Evolutionary conservation across 1,139 yeast genomes (phyloP).

Genomic region (Tardiomyces blankii): DNA sequence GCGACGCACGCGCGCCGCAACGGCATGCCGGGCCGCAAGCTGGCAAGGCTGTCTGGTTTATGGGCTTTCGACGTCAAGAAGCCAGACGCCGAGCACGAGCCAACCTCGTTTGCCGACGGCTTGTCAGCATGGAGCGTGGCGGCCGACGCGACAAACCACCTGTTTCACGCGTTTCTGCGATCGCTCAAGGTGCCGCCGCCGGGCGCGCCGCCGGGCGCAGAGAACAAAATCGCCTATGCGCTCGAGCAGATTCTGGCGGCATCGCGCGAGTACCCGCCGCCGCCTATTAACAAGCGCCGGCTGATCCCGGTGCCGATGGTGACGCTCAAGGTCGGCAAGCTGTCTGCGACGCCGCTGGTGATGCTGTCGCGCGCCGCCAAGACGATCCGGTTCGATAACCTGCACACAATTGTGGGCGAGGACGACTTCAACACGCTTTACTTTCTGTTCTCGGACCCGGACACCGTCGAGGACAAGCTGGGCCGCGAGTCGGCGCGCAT

Average conservation of each 20-base stretch:
- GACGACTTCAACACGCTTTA: constrained; percentile 73
- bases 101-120: constrained; percentile 52
- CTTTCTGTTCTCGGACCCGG: constrained; percentile 55
- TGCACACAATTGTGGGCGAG: constrained; percentile 56
- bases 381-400: constrained; percentile 57
- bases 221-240: constrained; percentile 10
- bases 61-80: constrained; percentile 65
- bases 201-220: constrained; percentile 2
- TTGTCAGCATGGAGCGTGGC: constrained; percentile 58
- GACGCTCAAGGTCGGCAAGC: constrained; percentile 49
- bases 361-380: constrained; percentile 51
- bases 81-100: constrained; percentile 17
- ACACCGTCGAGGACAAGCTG: constrained; percentile 49
- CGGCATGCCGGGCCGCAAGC: constrained; percentile 67
- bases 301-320: constrained; percentile 56
- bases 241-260: constrained; percentile 39
- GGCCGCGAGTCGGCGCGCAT: constrained; percentile 68
- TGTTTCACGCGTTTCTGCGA: constrained; percentile 64
- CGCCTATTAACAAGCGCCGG: constrained; percentile 26
- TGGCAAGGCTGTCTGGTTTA: constrained; percentile 70
- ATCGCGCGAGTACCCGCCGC: constrained; percentile 36
- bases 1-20: constrained; percentile 77
- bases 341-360: constrained; percentile 50
- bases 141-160: constrained; percentile 77
- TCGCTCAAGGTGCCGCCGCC: constrained; percentile 37